Evolutionary conservation across 2,329 filamentous ascomycete genomes (phyloP).

Genomic region (Zasmidium citrigriseum): DNA sequence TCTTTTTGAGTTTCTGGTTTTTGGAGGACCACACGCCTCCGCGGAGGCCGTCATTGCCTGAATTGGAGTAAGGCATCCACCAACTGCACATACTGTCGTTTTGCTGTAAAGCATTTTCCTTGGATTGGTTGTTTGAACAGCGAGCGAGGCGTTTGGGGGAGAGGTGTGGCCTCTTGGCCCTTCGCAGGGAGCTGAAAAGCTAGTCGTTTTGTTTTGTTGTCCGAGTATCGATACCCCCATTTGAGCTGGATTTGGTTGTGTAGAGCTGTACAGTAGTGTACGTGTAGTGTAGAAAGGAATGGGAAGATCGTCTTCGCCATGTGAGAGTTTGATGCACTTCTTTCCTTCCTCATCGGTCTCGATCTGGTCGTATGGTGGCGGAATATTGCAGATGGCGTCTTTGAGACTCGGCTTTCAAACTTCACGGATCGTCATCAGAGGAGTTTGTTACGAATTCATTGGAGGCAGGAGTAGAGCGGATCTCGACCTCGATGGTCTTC

Average conservation of each 20-base stretch:
- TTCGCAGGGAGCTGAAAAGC: not conserved
- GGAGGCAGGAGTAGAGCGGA: not conserved
- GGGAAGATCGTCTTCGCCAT: too few relatives aligned
- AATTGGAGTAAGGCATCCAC: not conserved
- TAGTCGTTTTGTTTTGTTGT: not conserved
- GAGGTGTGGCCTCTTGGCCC: not conserved
- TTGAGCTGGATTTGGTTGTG: not conserved
- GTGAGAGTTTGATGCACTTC: too few relatives aligned
- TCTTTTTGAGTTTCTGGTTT: conserved; percentile 6
- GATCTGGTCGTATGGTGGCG: too few relatives aligned
- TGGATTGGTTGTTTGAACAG: not conserved
- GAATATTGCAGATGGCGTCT: not conserved
- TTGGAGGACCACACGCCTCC: not conserved
- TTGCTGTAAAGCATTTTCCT: not conserved
- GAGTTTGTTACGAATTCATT: too few relatives aligned
- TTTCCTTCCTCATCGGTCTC: too few relatives aligned
- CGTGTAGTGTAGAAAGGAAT: not conserved
- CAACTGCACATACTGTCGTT: not conserved
- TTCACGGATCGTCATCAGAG: too few relatives aligned
- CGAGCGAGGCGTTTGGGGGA: not conserved
- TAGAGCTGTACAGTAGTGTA: not conserved
- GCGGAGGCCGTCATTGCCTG: not conserved
- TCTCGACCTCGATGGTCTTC: not conserved
- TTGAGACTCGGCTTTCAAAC: not conserved
- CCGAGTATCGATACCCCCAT: not conserved